phyloP scores from a whole-genome alignment of 768 basidiomycete genomes.

The Amylocystis lapponica region DNA sequence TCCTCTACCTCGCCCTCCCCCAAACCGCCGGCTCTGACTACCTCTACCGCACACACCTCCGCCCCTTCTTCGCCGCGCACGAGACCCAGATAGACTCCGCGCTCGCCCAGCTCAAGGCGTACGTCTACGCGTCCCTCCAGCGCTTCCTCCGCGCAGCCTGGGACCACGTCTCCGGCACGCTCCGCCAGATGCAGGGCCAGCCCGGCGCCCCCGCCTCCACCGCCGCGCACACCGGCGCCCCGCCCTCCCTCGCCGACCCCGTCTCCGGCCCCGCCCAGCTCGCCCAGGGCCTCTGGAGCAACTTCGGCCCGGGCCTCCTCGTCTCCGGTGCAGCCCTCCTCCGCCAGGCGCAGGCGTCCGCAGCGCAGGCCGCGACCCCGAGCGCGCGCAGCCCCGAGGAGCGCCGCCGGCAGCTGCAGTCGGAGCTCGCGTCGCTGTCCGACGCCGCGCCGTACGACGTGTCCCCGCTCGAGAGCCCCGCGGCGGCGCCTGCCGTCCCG shows the following conservation, averaged over 20 bases:
- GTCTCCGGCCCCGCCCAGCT: slow-evolving; percentile 62
- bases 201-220: slow-evolving; percentile 14
- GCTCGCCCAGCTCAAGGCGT: slow-evolving; percentile 57
- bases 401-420: slow-evolving; percentile 47
- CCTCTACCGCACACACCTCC: slow-evolving; percentile 73
- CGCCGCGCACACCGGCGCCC: slow-evolving; percentile 25
- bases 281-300: slow-evolving; percentile 64
- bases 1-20: slow-evolving; percentile 86
- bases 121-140: slow-evolving; percentile 59
- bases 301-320: slow-evolving; percentile 69
- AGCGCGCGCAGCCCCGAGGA: slow-evolving; percentile 20
- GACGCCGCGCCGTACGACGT: slow-evolving; percentile 19
- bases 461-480: slow-evolving; percentile 10
- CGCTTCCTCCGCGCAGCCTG: slow-evolving; percentile 57
- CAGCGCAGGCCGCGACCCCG: slow-evolving; percentile 16
- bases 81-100: slow-evolving; percentile 82
- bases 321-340: slow-evolving; percentile 63
- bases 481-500: slow-evolving; percentile 15
- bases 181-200: slow-evolving; percentile 36
- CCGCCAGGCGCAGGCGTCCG: slow-evolving; percentile 42
- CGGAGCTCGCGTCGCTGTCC: slow-evolving; percentile 50
- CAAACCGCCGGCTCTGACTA: slow-evolving; percentile 86
- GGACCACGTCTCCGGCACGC: slow-evolving; percentile 50
- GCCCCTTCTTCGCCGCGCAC: slow-evolving; percentile 78
- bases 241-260: slow-evolving; percentile 46